A percentile compares a stretch with the other conserved stretches of the same genome.
These are phyloP conservation scores for Metschnikowia hibisci DNA, from an alignment of 805 yeast species.

Conservation along the genomic window DNA sequence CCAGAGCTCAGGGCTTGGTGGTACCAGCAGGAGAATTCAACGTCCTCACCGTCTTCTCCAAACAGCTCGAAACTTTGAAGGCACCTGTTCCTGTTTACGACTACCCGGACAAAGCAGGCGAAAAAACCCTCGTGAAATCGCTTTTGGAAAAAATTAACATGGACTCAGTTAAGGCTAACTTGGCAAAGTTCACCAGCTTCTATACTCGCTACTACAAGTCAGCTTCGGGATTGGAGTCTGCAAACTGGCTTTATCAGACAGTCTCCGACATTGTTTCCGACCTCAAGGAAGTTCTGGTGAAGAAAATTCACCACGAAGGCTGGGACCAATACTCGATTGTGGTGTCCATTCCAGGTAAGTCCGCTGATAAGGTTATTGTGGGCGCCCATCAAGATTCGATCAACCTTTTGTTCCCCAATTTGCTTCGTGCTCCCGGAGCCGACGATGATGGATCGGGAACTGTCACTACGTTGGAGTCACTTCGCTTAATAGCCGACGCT, in stretches of 20 bases:
- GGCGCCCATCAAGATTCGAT: conserved; percentile 91
- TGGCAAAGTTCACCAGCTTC: conserved; percentile 65
- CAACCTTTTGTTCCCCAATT: conserved; percentile 65
- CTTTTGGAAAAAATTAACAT: conserved; percentile 45
- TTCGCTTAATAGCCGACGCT: conserved; percentile 52
- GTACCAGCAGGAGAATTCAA: conserved; percentile 13
- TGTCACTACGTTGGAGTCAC: conserved; percentile 69
- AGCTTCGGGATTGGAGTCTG: conserved; percentile 63
- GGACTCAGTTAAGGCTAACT: conserved; percentile 45
- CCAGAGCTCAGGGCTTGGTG: conserved; percentile 26
- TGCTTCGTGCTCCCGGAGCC: conserved; percentile 84
- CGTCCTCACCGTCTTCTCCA: conserved; percentile 21
- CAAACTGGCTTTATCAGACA: conserved; percentile 61
- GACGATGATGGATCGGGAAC: conserved; percentile 94
- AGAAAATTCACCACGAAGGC: conserved; percentile 53
- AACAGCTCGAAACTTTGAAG: conserved; percentile 25
- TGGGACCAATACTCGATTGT: conserved; percentile 82
- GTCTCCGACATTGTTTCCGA: conserved; percentile 38
- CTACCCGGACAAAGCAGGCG: conserved; percentile 49
- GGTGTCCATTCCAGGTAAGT: conserved; percentile 54
- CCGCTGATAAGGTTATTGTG: conserved; percentile 56
- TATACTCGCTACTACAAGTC: conserved; percentile 75
- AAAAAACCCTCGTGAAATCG: conserved; percentile 36
- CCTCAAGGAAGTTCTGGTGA: conserved; percentile 20
- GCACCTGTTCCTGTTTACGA: conserved; percentile 31